Base-by-base conservation (phyloP, 2,329 filamentous ascomycete species). In the Immersiporthe knoxdaviesiana region DNA sequence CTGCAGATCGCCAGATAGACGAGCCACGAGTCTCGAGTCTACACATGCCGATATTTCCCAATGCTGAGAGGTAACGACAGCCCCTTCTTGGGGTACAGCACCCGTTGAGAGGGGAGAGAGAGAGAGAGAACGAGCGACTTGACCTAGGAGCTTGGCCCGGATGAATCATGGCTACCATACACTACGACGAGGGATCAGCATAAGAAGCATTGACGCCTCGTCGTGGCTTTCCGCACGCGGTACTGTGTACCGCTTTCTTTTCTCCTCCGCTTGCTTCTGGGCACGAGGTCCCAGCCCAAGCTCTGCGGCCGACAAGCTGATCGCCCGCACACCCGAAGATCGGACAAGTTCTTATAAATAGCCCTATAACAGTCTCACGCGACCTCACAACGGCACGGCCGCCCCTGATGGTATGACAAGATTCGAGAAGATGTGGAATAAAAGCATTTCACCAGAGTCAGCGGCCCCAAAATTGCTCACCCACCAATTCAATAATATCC, bases 361-460 rank as follows among this genome's bases (percentile, higher is more conserved):
- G n/a, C 37, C 21, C 18, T 8, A 47, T 18, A 16, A 47, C 41
- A 47, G n/a, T n/a, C n/a, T n/a, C n/a, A n/a, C n/a, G n/a, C n/a
- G n/a, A n/a, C n/a, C n/a, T n/a, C n/a, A n/a, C n/a, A n/a, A n/a
- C n/a, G n/a, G n/a, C 63, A 44, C 24, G 52, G 41, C 32, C 44
- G 32, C 56, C 44, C 44, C 66, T 66, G n/a, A n/a, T 12, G n/a
- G 69, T 60, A 52, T 39, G 65, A 68, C 66, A 58, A 63, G 58
- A 50, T 47, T 59, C 63, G 63, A 50, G 58, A 65, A 54, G 12
- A 37, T 39, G 44, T 62, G 54, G n/a, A n/a, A n/a, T n/a, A n/a
- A n/a, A n/a, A n/a, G n/a, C n/a, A n/a, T n/a, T n/a, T n/a, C n/a
- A n/a, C n/a, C n/a, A 21, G 62, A 16, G 24, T 37, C 11, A 47